Evolutionary conservation across 352 stramenopile species (phyloP).

Genomic region (Pythium rhizo-oryzae): DNA sequence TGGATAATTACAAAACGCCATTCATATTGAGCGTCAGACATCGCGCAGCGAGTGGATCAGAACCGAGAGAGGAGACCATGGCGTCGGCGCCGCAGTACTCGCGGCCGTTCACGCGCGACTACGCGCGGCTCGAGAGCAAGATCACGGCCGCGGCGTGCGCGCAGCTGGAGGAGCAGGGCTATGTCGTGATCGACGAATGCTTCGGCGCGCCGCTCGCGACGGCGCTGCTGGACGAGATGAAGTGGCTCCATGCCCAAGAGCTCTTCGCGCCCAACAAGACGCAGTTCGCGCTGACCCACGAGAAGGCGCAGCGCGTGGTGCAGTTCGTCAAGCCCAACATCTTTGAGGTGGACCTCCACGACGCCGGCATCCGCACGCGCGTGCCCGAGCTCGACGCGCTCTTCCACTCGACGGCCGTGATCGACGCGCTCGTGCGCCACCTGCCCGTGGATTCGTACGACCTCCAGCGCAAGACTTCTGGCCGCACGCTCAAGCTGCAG

Average conservation of each 20-base stretch:
- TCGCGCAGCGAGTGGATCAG: neutral
- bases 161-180: conserved; percentile 53
- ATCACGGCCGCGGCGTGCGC: conserved; percentile 47
- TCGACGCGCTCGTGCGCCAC: conserved; percentile 50
- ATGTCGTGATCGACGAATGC: conserved; percentile 70
- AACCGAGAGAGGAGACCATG: neutral
- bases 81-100: conserved; percentile 36
- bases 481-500: conserved; percentile 78
- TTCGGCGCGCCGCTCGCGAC: conserved; percentile 57
- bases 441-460: conserved; percentile 48
- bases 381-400: conserved; percentile 68
- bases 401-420: conserved; percentile 61
- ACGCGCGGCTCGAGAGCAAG: conserved; percentile 45
- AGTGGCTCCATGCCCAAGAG: conserved; percentile 47
- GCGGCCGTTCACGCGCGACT: conserved; percentile 55
- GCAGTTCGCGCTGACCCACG: conserved; percentile 68
- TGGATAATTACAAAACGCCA: conserved; percentile 12
- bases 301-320: conserved; percentile 35
- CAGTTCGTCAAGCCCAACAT: conserved; percentile 86
- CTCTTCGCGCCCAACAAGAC: conserved; percentile 84
- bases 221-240: conserved; percentile 67
- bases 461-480: conserved; percentile 58
- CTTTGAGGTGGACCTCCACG: conserved; percentile 82
- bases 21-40: conserved; percentile 1
- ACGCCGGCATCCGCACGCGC: conserved; percentile 49